Evolutionary conservation across 108 stramenopile genomes (phyloP), one percentile per base, ranked within the genome.

Genomic region (Stephanodiscus triporus): DNA sequence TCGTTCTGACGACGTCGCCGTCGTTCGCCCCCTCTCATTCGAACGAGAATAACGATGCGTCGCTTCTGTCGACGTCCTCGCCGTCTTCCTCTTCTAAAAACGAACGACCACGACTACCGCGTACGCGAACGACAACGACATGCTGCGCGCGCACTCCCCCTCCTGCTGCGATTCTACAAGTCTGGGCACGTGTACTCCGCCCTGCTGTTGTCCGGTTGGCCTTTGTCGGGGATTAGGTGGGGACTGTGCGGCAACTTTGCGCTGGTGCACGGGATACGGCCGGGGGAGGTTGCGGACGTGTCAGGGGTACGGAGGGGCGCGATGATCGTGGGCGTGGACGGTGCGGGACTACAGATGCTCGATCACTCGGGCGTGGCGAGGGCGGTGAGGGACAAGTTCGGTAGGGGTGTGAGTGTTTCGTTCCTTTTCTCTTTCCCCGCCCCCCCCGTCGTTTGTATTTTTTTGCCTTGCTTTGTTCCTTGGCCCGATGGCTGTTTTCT

Each of bases 221-320:
- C 90, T 6, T 68, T 72, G 0, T 68, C 69, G 66, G 93, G 90
- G 9, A 90, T 94, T 29, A 72, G 80, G 38, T 94, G 93, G 93
- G 93, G 71, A 22, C 84, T 89, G 50, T 94, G 93, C 72, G 93
- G 90, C 29, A 87, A 90, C 59, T 91, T 94, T 80, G 86, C 84
- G 27, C 63, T 94, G 48, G 81, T 94, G 37, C 88, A 91, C 42
- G 68, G 76, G 37, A 53, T 75, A 10, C 54, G 70, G 10, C 50
- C 70, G 23, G 37, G 55, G 11, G 29, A 63, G 9, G 22, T 75
- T n/a, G 85, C 86, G 6, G 64, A 70, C 38, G 63, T 50, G 13
- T 80, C 85, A n/a, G 10, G 89, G 93, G 82, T 90, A 0, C 73
- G 77, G 14, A 69, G 81, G 36, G 90, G 90, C 24, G 84, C 78